phyloP scores from a whole-genome alignment of 208 protist genomes.

The Borovskyia barvae region DNA sequence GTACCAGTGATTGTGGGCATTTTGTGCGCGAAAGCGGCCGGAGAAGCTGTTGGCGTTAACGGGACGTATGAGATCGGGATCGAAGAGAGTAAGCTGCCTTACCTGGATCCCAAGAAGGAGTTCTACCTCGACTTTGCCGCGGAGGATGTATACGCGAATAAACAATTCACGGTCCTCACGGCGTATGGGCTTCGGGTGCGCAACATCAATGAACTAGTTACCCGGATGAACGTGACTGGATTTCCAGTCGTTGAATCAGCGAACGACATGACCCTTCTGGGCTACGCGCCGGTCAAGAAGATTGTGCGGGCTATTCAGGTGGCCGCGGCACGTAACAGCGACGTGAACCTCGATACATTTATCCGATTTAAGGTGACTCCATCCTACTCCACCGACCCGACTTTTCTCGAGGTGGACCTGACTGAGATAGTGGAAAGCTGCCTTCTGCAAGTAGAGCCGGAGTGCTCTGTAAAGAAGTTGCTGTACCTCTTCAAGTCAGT shows the following conservation, averaged over 20 bases:
- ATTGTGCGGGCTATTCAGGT: conserved; percentile 57
- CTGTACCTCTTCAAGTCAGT: conserved; percentile 80
- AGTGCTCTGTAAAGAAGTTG: conserved; percentile 62
- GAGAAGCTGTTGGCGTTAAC: conserved; percentile 68
- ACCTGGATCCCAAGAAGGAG: conserved; percentile 80
- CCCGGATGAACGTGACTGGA: conserved; percentile 56
- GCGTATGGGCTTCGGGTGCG: conserved; percentile 57
- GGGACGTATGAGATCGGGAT: conserved; percentile 81
- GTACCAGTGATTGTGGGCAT: conserved; percentile 75
- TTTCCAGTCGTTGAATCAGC: conserved; percentile 71
- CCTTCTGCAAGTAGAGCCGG: conserved; percentile 68
- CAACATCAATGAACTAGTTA: conserved; percentile 59
- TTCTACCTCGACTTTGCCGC: conserved; percentile 59
- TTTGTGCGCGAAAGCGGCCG: conserved; percentile 65
- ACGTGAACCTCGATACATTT: conserved; percentile 40
- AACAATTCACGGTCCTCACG: conserved; percentile 64
- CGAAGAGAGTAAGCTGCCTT: conserved; percentile 72
- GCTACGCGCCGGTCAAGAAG: conserved; percentile 63
- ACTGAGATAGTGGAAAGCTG: conserved; percentile 52
- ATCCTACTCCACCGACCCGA: conserved; percentile 21
- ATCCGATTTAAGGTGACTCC: conserved; percentile 39
- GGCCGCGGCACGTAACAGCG: conserved; percentile 42
- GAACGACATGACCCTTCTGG: conserved; percentile 59
- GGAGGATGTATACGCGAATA: conserved; percentile 46
- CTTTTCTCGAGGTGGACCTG: conserved; percentile 50